Evolutionary conservation across 2,329 filamentous ascomycete genomes (phyloP), one percentile per base, ranked within the genome.

Genomic region (Colletotrichum viniferum): DNA sequence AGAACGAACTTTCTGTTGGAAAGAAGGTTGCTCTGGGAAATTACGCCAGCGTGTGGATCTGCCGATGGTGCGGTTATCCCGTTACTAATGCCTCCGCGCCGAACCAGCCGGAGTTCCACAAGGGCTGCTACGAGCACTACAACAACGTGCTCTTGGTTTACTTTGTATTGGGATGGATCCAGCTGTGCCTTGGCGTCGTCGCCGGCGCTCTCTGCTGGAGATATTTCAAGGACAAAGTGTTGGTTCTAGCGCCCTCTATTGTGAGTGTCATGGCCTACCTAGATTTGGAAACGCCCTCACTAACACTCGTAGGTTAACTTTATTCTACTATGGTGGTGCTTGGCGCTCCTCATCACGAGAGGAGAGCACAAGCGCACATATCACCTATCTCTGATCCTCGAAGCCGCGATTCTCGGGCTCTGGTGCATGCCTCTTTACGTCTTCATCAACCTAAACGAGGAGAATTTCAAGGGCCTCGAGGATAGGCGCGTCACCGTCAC

Each of bases 21-120:
- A 78, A 78, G n/a, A 81, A 79, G 77, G 81, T 86, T n/a, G 78
- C 78, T 0, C 80, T 88, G 56, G 86, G 81, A 7, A 85, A 84
- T 58, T 78, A 79, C 21, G 77, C 78, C 12, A 78, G 76, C 6
- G 81, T 83, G 32, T 87, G 82, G 81, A 81, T 86, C 13, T 88
- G 87, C 60, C 83, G 86, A 8, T 88, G 86, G 82, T 88, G 87
- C 78, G 86, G 87, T 0, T 83, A 80, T 73, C 86, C 86, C 9
- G 80, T 87, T 36, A 77, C 79, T 7, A 73, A 75, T 6, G 79
- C 79, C 30, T 74, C 79, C 13, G 82, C 82, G 10, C 82, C 79
- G 77, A 81, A 82, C 8, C 81, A 83, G 67, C 80, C 83, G 36
- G 83, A 87, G 78, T 87, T 87, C 73, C 87, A 88, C 76, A 76